Percentiles rank a stretch among this genome's conserved stretches.
phyloP scores from a whole-genome alignment of 768 basidiomycete genomes.

The Dacryopinax primogenitus region DNA sequence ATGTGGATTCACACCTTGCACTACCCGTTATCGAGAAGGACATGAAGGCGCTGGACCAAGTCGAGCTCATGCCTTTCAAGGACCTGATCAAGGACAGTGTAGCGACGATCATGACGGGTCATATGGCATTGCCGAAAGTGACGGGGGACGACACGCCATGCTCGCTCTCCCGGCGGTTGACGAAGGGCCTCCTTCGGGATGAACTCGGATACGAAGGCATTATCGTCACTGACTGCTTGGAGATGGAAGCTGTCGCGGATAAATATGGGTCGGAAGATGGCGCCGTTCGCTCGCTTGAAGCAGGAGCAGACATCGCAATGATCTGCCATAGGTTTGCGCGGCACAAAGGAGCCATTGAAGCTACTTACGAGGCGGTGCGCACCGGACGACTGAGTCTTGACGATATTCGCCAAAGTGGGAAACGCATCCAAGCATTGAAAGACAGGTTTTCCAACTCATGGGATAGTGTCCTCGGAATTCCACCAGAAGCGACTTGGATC shows the following conservation, averaged over 20 bases:
- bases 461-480: constrained; percentile 22
- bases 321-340: constrained; percentile 49
- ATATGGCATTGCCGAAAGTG: constrained; percentile 53
- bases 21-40: constrained; percentile 49
- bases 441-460: constrained; percentile 37
- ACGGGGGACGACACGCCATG: constrained; percentile 44
- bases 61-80: constrained; percentile 50
- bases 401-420: constrained; percentile 33
- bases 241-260: constrained; percentile 59
- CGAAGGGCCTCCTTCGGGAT: constrained; percentile 38
- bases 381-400: constrained; percentile 32
- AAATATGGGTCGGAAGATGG: constrained; percentile 40
- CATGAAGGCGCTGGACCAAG: constrained; percentile 30
- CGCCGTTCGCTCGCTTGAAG: constrained; percentile 43
- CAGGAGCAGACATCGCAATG: constrained; percentile 64
- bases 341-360: constrained; percentile 43
- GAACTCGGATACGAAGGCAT: constrained; percentile 45
- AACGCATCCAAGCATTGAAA: constrained; percentile 41
- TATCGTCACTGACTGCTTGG: constrained; percentile 60
- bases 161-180: constrained; percentile 44
- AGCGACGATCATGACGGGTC: constrained; percentile 58
- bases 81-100: constrained; percentile 32
- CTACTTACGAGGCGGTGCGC: constrained; percentile 38
- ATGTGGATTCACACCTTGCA: constrained; percentile 55
- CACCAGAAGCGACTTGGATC: constrained; percentile 26